These are phyloP conservation scores for Stentor roeselii DNA, from an alignment of 73 alveolate genomes.

Conservation along the genomic window DNA sequence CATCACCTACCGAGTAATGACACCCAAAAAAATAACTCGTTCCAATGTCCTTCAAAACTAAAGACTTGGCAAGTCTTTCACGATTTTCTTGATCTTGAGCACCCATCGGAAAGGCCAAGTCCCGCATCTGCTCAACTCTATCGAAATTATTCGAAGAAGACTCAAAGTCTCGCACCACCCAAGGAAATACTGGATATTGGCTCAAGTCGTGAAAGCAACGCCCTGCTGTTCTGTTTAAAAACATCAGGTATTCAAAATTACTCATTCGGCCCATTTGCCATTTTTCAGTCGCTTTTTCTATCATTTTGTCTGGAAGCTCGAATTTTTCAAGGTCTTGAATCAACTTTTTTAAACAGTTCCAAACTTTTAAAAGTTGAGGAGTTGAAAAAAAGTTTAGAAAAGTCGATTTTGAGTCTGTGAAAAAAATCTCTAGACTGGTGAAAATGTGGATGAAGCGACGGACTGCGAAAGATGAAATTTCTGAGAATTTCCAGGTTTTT, in stretches of 20 bases:
- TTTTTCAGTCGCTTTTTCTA: slow-evolving; percentile 8
- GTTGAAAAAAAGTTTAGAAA: background rate
- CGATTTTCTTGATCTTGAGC: slow-evolving; percentile 47
- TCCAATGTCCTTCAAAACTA: background rate
- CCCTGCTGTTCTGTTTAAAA: slow-evolving; percentile 79
- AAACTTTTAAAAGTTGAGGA: background rate
- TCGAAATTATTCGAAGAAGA: slow-evolving; percentile 40
- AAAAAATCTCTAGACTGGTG: background rate
- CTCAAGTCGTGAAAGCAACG: slow-evolving; percentile 88
- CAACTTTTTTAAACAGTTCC: background rate
- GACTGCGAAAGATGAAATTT: background rate
- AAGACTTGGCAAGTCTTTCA: background rate
- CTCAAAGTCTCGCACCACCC: slow-evolving; percentile 77
- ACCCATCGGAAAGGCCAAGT: slow-evolving; percentile 91
- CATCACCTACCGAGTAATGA: slow-evolving; percentile 90
- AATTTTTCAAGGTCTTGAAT: background rate
- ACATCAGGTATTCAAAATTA: slow-evolving; percentile 76
- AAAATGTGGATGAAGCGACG: background rate
- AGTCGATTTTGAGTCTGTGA: background rate
- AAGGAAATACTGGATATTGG: slow-evolving; percentile 97
- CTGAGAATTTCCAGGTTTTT: background rate
- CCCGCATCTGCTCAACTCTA: slow-evolving; percentile 69
- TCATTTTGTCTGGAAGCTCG: slow-evolving; percentile 40
- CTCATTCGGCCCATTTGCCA: slow-evolving; percentile 60
- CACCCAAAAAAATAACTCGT: slow-evolving; percentile 88